Base-by-base conservation (phyloP, 2,329 filamentous ascomycete species). In the Talaromyces verruculosus region DNA sequence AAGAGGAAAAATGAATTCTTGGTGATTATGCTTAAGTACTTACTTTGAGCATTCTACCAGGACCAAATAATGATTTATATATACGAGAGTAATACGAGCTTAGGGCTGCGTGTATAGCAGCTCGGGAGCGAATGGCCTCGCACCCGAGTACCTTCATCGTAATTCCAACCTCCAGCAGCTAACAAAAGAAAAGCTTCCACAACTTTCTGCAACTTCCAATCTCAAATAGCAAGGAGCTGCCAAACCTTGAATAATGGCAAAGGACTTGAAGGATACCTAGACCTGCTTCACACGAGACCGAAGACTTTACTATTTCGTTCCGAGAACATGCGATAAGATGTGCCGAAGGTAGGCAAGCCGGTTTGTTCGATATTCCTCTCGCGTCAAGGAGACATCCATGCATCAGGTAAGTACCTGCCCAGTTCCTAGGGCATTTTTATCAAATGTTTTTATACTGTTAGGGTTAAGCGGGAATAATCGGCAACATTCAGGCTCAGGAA, bases 61-160 rank as follows among this genome's bases (percentile, higher is more conserved):
- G 11, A 39, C 11, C 11, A 15, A 15, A 15, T 15, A 22, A 5
- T 39, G n/a, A 33, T 55, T 55, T 57, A 37, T 57, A 57, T 25
- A 57, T 57, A 5, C 35, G 4, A 37, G 35, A 37, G 30, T 8
- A 33, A 33, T 19, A 19, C 35, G 33, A 59, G 5, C 35, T 37
- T 59, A 59, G 19, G 22, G 35, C 13, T 59, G 19, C n/a, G 7
- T 33, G 30, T 33, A 33, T 33, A 33, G 30, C 7, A 8, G 30
- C 39, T 60, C 57, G 57, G 57, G 10, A 39, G 39, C 57, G 57
- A 60, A 19, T 60, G 37, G 22, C 22, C 57, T 60, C 37, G 57
- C 57, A 6, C 22, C 57, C 57, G 57, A 60, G 37, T 22, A 17
- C 57, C 15, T n/a, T 45, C 8, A 25, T 19, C 19, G 15, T n/a